Base-by-base conservation (phyloP, 1,284 basidiomycete genomes). In the Microbotryomycetes sp. region DNA sequence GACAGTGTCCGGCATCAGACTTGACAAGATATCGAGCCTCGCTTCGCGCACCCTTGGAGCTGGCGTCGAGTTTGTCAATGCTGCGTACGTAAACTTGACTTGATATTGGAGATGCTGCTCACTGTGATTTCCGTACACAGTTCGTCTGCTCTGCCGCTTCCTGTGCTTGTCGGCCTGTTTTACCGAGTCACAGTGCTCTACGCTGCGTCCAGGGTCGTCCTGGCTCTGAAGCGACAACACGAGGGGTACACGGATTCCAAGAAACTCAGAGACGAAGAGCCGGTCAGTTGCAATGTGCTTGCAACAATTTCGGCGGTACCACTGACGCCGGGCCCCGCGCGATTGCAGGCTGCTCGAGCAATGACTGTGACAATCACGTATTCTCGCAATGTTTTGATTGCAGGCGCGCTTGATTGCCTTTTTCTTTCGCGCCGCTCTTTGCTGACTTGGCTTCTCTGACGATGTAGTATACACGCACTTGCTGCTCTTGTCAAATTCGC, bases 131-230 rank as follows among this genome's bases (percentile, higher is more conserved):
- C 23, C 24, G 18, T 18, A 41, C 4, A 15, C 62, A 70, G 68
- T n/a, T 62, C 67, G 1, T 69, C 69, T 2, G 71, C 71, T 13
- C 58, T 72, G n/a, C 71, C 71, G 2, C 54, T 72, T 45, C 69
- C 69, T 18, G 70, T 72, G 21, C 60, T 72, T 15, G 71, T 72
- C 9, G 66, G 67, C 3, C 59, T 72, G 11, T 69, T 70, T 29
- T 72, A 72, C 61, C 65, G 71, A 27, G 70, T 72, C 28, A 55
- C 62, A 5, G 69, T 70, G 23, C 47, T 71, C n/a, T 72, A 70
- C 52, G 66, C 63, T 41, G 70, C 71, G 1, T 69, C 69, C 18
- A 50, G 67, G 26, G 62, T 71, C 47, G 61, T 72, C 13, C 49
- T 72, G 11, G 68, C 67, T 1, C 47, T 71, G 24, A 70, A 71